Evolutionary conservation across 306 rosid genomes (phyloP).

Genomic region (Calophaca sinica): DNA sequence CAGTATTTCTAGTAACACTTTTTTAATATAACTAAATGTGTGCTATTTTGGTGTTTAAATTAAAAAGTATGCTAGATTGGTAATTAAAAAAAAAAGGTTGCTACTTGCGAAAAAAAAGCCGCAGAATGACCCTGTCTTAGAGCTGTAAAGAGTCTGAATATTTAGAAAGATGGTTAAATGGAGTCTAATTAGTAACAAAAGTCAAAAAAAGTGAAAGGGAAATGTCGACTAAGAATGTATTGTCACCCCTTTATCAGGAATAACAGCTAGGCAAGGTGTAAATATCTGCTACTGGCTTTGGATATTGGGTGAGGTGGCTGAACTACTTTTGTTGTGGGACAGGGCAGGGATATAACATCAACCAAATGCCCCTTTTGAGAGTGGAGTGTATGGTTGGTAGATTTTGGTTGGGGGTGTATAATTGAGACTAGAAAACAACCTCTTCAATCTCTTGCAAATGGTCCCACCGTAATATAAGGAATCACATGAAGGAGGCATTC

Average conservation of each 20-base stretch:
- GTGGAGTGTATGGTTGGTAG: too few relatives aligned
- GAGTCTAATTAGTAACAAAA: constrained; percentile 37
- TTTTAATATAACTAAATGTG: too few relatives aligned
- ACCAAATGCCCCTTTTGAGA: too few relatives aligned
- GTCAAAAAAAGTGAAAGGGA: constrained; percentile 16
- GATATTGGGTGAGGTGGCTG: constrained; percentile 19
- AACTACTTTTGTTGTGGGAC: too few relatives aligned
- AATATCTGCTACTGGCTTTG: not conserved
- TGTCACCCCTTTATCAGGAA: constrained; percentile 24
- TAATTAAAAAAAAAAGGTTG: too few relatives aligned
- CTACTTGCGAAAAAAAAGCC: not conserved
- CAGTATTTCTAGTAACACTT: too few relatives aligned
- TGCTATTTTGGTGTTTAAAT: too few relatives aligned
- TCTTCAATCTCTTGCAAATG: constrained; percentile 46
- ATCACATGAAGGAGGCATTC: constrained; percentile 34
- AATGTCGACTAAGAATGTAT: not conserved
- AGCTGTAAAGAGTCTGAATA: constrained; percentile 45
- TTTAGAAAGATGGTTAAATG: constrained; percentile 29
- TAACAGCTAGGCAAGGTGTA: constrained; percentile 39
- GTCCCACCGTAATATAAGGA: constrained; percentile 42
- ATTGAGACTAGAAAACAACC: constrained; percentile 50
- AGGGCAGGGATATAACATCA: too few relatives aligned
- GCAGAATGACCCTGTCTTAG: constrained; percentile 12
- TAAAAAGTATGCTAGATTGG: too few relatives aligned
- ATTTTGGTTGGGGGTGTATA: constrained; percentile 42